Conservation (phyloP, 768 basidiomycete species). For the Podaxis mareebaensis region DNA sequence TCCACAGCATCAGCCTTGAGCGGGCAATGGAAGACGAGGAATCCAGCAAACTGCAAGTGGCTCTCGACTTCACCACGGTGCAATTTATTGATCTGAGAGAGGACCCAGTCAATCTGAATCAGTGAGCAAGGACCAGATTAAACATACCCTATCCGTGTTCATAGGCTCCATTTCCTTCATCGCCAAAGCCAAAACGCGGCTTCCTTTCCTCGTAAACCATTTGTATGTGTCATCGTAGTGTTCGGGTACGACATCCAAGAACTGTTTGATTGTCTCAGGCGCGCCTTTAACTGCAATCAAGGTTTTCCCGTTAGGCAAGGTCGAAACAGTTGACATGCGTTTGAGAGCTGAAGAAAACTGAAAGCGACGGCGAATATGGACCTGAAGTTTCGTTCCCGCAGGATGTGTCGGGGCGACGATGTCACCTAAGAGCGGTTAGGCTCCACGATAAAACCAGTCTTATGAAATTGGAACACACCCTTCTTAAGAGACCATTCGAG, state of each 20-base stretch:
- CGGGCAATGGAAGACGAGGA: constrained; percentile 98
- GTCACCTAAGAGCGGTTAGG: constrained; percentile 66
- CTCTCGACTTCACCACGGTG: constrained; percentile 80
- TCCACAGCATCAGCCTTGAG: constrained; percentile 92
- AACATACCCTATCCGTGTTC: constrained; percentile 67
- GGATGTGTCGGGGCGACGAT: constrained; percentile 60
- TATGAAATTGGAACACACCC: constrained; percentile 40
- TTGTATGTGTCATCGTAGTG: constrained; percentile 95
- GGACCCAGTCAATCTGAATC: neutral
- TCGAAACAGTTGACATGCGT: constrained; percentile 90
- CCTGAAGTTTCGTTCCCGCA: constrained; percentile 48
- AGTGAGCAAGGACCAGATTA: neutral
- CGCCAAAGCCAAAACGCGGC: constrained; percentile 90
- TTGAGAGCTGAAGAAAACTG: constrained; percentile 98
- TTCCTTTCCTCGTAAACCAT: constrained; percentile 90
- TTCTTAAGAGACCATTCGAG: constrained; percentile 83
- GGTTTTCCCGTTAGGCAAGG: constrained; percentile 59
- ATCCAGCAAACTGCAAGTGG: constrained; percentile 83
- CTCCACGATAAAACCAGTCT: constrained; percentile 32
- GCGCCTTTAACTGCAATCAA: constrained; percentile 91
- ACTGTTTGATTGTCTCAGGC: constrained; percentile 91
- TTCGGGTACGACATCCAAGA: constrained; percentile 74
- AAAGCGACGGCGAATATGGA: constrained; percentile 86
- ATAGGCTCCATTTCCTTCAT: constrained; percentile 80
- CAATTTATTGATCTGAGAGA: constrained; percentile 81